Conservation (phyloP, 2,329 filamentous ascomycete genomes). For the Magnaporthiopsis incrustans region DNA sequence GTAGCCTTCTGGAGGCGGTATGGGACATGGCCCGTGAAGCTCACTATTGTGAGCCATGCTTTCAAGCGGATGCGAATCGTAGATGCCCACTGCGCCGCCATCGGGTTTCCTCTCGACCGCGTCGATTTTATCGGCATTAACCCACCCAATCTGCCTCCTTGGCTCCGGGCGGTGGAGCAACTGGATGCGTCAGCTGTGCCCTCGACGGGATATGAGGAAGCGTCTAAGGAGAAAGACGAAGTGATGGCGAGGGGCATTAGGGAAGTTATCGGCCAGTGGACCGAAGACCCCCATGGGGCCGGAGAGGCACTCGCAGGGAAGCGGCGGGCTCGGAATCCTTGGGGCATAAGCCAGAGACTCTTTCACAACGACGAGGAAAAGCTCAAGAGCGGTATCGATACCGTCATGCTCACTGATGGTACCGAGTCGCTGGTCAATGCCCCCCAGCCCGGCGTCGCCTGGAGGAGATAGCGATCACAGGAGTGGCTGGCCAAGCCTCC, state of each 20-base stretch:
- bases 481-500: no score
- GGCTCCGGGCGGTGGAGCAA: slow-evolving; percentile 14
- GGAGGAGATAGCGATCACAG: background rate
- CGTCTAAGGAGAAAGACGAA: slow-evolving; percentile 22
- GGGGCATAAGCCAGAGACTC: slow-evolving; percentile 34
- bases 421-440: slow-evolving; percentile 28
- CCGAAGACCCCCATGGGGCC: slow-evolving; percentile 42
- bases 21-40: slow-evolving; percentile 40
- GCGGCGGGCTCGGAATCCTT: slow-evolving; percentile 40
- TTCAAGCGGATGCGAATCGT: slow-evolving; percentile 61
- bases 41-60: slow-evolving; percentile 60
- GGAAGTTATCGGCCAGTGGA: slow-evolving; percentile 40
- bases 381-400: slow-evolving; percentile 28
- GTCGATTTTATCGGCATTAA: slow-evolving; percentile 56
- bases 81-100: slow-evolving; percentile 54
- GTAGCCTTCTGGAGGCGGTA: slow-evolving; percentile 39
- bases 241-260: slow-evolving; percentile 32
- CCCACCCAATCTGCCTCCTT: slow-evolving; percentile 34
- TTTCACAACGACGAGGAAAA: slow-evolving; percentile 30
- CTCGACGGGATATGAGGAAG: slow-evolving; percentile 9
- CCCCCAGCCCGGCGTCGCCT: slow-evolving; percentile 21
- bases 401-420: slow-evolving; percentile 22
- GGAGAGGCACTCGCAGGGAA: slow-evolving; percentile 38
- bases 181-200: background rate
- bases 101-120: slow-evolving; percentile 41